A percentile compares a stretch with the other conserved stretches of the same genome.
phyloP scores from a whole-genome alignment of 1,284 basidiomycete species.

The Bjerkandera adusta region DNA sequence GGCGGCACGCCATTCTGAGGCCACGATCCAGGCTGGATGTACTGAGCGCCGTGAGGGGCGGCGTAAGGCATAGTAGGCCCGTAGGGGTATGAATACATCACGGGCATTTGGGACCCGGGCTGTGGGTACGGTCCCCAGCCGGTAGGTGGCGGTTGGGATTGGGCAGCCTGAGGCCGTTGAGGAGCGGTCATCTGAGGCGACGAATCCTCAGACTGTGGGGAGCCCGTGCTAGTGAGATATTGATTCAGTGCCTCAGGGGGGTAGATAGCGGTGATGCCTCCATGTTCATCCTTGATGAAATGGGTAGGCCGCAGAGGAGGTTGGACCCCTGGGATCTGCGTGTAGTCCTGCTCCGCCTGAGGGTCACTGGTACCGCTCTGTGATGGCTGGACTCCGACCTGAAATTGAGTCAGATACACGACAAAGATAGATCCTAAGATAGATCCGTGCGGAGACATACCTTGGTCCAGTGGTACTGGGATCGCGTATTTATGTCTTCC shows the following conservation, averaged over 20 bases:
- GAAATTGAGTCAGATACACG: too few relatives aligned
- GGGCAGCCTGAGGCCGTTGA: conserved; percentile 8
- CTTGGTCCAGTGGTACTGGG: too few relatives aligned
- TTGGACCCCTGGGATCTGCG: conserved; percentile 38
- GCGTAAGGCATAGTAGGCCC: conserved; percentile 3
- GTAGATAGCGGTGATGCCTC: conserved; percentile 67
- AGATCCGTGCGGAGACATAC: too few relatives aligned
- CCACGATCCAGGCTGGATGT: too few relatives aligned
- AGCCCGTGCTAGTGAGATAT: conserved; percentile 41
- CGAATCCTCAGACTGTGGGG: conserved; percentile 14
- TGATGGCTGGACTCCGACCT: too few relatives aligned
- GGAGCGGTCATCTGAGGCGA: conserved; percentile 20
- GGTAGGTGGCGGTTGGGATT: conserved; percentile 6
- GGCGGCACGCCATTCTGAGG: too few relatives aligned
- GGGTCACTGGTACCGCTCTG: too few relatives aligned
- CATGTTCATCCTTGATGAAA: conserved; percentile 71
- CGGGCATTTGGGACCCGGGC: conserved; percentile 1
- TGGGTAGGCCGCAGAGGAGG: conserved; percentile 64
- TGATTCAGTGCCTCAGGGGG: conserved; percentile 63
- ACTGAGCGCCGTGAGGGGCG: too few relatives aligned
- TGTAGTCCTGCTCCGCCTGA: too few relatives aligned
- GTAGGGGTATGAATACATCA: conserved; percentile 13
- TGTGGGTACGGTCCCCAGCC: conserved; percentile 6
- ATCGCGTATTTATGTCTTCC: too few relatives aligned
- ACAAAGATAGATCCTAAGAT: too few relatives aligned